phyloP scores from a whole-genome alignment of 1,284 basidiomycete genomes.

The Phenoliferia sp. region DNA sequence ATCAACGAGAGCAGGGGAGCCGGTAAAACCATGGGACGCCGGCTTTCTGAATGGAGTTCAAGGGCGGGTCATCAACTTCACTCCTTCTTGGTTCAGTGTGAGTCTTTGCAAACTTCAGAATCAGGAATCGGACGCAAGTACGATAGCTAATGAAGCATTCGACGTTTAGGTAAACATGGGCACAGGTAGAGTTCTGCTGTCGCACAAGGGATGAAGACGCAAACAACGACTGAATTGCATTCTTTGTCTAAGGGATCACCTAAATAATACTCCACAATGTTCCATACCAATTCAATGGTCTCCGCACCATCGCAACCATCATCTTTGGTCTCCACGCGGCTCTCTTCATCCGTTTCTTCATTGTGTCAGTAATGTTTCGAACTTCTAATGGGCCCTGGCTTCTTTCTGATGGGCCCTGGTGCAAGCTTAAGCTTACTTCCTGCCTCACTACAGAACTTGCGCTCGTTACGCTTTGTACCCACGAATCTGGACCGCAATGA shows the following conservation, averaged over 20 bases:
- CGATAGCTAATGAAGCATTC: not conserved
- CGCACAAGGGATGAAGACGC: not conserved
- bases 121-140: no score
- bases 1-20: not conserved
- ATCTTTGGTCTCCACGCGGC: not conserved
- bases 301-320: not conserved
- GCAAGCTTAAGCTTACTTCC: not conserved
- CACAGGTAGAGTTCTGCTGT: not conserved
- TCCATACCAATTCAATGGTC: not conserved
- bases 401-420: not conserved
- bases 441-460: not conserved
- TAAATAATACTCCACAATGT: not conserved
- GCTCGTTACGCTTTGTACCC: not conserved
- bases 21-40: not conserved
- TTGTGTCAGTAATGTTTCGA: not conserved
- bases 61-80: not conserved
- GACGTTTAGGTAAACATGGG: not conserved
- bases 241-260: not conserved
- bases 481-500: not conserved
- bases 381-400: not conserved
- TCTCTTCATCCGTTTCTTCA: conserved; percentile 3
- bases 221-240: not conserved
- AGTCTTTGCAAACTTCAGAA: not conserved
- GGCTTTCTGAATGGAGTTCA: not conserved
- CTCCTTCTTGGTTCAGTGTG: not conserved